Conservation (phyloP, 495 filamentous ascomycete genomes). For the Podospora pseudopauciseta region DNA sequence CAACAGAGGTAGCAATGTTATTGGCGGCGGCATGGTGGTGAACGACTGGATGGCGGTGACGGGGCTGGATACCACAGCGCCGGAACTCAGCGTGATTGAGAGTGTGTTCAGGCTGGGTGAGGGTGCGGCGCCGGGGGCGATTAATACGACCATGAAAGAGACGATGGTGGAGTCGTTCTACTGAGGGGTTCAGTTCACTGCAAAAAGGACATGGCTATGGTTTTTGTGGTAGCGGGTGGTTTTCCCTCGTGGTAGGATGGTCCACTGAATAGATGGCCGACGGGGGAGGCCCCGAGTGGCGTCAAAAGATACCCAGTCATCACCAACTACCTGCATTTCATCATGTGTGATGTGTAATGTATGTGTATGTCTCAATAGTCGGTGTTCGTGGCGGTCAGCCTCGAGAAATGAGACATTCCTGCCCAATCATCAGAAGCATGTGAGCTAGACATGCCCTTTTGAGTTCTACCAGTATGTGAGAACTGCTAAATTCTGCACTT, state of each 20-base stretch:
- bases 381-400: not conserved
- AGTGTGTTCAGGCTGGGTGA: constrained; percentile 91
- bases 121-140: constrained; percentile 67
- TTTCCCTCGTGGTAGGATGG: constrained; percentile 7
- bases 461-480: too few relatives aligned
- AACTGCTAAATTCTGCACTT: too few relatives aligned
- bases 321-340: not conserved
- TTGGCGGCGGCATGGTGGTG: constrained; percentile 97
- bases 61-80: constrained; percentile 92
- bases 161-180: constrained; percentile 99
- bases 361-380: not conserved
- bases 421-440: too few relatives aligned
- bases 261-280: not conserved
- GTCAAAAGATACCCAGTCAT: not conserved
- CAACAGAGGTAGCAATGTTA: constrained; percentile 88
- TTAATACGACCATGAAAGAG: constrained; percentile 84
- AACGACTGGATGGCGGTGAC: constrained; percentile 99
- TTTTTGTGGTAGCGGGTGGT: not conserved
- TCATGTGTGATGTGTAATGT: not conserved
- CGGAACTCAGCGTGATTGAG: constrained; percentile 93
- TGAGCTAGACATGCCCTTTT: too few relatives aligned
- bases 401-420: not conserved
- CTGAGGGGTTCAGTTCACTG: constrained; percentile 40
- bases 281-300: not conserved
- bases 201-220: not conserved